These are phyloP conservation scores for Pseudogymnoascus sp. DNA, from an alignment of 2,329 filamentous ascomycete species.

Conservation along the genomic window DNA sequence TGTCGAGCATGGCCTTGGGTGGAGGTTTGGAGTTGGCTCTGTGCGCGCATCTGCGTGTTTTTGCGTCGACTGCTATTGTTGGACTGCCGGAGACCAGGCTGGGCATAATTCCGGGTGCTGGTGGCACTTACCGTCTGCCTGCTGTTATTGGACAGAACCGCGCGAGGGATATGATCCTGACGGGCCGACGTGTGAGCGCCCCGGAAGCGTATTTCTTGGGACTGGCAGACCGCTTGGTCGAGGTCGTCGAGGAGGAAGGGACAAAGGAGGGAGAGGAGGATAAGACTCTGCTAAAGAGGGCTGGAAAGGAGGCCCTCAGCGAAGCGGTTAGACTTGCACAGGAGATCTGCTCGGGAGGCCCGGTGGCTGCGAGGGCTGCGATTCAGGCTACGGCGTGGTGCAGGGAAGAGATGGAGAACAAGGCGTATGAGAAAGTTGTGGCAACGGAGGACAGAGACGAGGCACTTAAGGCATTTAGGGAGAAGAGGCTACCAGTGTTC, in stretches of 20 bases:
- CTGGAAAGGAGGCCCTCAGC: slow-evolving; percentile 60
- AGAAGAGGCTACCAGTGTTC: slow-evolving; percentile 66
- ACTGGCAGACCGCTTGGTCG: slow-evolving; percentile 81
- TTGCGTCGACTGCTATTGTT: slow-evolving; percentile 68
- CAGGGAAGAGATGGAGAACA: slow-evolving; percentile 71
- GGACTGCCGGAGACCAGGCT: slow-evolving; percentile 86
- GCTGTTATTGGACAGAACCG: slow-evolving; percentile 69
- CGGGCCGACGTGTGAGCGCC: slow-evolving; percentile 74
- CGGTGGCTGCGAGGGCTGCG: slow-evolving; percentile 71
- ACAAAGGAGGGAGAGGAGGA: slow-evolving; percentile 35
- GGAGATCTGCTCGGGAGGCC: slow-evolving; percentile 85
- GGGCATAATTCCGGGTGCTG: slow-evolving; percentile 90
- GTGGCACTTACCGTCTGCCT: slow-evolving; percentile 83
- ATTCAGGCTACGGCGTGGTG: slow-evolving; percentile 69
- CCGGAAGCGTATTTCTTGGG: slow-evolving; percentile 88
- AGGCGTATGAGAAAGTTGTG: slow-evolving; percentile 77
- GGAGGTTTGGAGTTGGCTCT: slow-evolving; percentile 91
- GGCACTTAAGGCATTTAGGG: slow-evolving; percentile 75
- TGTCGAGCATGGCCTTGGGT: slow-evolving; percentile 79
- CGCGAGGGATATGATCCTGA: slow-evolving; percentile 85
- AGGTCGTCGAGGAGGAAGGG: slow-evolving; percentile 54
- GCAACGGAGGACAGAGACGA: slow-evolving; percentile 80
- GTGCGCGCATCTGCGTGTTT: slow-evolving; percentile 79
- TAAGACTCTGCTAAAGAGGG: slow-evolving; percentile 44
- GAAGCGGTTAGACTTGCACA: slow-evolving; percentile 71